phyloP scores from a whole-genome alignment of 2,329 filamentous ascomycete species.

The Aspergillus aculeatus region DNA sequence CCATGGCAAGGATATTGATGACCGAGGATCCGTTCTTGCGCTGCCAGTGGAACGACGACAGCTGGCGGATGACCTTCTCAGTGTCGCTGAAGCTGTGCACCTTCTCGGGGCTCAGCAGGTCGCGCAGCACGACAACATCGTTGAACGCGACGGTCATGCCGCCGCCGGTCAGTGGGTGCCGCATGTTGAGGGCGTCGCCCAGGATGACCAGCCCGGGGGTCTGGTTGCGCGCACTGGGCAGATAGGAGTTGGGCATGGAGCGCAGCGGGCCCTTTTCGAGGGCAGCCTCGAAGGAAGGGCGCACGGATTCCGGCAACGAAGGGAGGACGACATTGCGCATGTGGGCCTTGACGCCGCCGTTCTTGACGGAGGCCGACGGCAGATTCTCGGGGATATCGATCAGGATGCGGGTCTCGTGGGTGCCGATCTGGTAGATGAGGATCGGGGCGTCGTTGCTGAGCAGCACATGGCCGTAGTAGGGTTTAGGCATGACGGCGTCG shows the following conservation, averaged over 20 bases:
- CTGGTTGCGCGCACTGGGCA: constrained; percentile 74
- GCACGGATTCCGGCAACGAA: constrained; percentile 68
- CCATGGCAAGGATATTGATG: constrained; percentile 97
- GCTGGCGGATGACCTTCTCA: constrained; percentile 62
- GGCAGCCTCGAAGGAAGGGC: constrained; percentile 71
- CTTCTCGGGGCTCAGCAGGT: constrained; percentile 67
- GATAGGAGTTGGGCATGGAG: constrained; percentile 94
- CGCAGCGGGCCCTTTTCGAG: constrained; percentile 76
- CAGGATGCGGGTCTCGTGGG: constrained; percentile 85
- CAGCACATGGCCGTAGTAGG: constrained; percentile 80
- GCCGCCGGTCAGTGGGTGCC: constrained; percentile 94
- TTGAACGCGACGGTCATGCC: constrained; percentile 98
- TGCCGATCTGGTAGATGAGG: constrained; percentile 94
- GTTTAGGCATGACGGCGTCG: constrained; percentile 74
- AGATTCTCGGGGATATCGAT: constrained; percentile 81
- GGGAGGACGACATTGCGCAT: constrained; percentile 78
- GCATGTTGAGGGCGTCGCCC: constrained; percentile 98
- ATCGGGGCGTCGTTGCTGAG: constrained; percentile 76
- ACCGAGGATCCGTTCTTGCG: constrained; percentile 80
- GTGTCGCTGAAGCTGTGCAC: constrained; percentile 71
- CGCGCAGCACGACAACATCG: constrained; percentile 76
- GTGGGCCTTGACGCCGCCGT: constrained; percentile 82
- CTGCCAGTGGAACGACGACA: constrained; percentile 79
- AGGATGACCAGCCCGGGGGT: constrained; percentile 74
- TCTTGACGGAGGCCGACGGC: constrained; percentile 68